Base-by-base conservation (phyloP, 2,329 filamentous ascomycete genomes). In the Venturiaceae sp. region DNA sequence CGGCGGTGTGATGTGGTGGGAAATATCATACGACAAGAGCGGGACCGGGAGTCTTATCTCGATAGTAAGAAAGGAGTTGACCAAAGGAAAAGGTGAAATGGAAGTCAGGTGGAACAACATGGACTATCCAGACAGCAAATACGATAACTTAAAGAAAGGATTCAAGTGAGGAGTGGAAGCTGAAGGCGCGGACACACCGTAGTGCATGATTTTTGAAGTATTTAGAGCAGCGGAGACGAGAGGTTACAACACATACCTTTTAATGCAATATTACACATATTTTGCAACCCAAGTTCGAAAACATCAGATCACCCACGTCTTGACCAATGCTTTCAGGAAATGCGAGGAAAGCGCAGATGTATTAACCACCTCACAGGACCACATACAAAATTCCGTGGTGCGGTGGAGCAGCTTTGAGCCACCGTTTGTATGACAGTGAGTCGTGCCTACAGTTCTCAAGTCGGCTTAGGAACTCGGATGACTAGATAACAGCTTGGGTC, bases 1-100 rank as follows among this genome's bases (percentile, higher is more conserved):
- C 0, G 92, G 91, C 1, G 92, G 92, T 19, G 90, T 82, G n/a
- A 96, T 97, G 92, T 97, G 90, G 90, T 95, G 89, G 89, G 92
- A 96, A 75, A 89, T 84, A 65, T 92, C 87, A 66, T 85, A 83
- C 1, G 92, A 96, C 69, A 85, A 84, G 67, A 68, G 72, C 2
- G 84, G 83, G 0, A 71, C 71, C 11, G 75, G 78, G 0, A 92
- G 88, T 65, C 69, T 96, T 67, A 90, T 78, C 55, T 65, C 66
- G 33, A 68, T 71, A 41, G 72, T 72, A 61, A 62, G 69, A 16
- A 30, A 30, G 5, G 44, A 50, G 44, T 30, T 50, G 44, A 50
- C 13, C 14, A 50, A n/a, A 50, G 44, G 44, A 50, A 13, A 16
- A n/a, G 44, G 44, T 16, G 44, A 32, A 13, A 50, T 50, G 44